Evolutionary conservation across 2,329 filamentous ascomycete genomes (phyloP).

Genomic region (Neodidymelliopsis sp.): DNA sequence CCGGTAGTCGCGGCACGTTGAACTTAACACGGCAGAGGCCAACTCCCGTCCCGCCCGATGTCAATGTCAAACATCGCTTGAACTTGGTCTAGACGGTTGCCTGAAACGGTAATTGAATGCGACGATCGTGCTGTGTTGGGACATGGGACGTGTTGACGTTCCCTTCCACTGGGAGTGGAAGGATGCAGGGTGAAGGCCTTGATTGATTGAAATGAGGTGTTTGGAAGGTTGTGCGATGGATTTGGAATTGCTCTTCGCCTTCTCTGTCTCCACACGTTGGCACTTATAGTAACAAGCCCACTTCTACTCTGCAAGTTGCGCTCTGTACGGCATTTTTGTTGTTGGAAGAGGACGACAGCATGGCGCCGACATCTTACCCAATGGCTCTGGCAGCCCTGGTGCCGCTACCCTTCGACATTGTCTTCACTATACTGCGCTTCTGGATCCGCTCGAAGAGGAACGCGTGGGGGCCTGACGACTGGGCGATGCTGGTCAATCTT

Average conservation of each 20-base stretch:
- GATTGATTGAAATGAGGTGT: conserved; percentile 6
- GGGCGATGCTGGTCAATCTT: conserved; percentile 23
- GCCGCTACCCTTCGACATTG: conserved; percentile 16
- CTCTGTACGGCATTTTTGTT: background rate
- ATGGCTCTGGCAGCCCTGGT: conserved; percentile 21
- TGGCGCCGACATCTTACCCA: conserved; percentile 21
- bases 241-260: background rate
- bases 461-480: conserved; percentile 23
- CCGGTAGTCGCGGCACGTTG: background rate
- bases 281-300: background rate
- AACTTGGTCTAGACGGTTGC: conserved; percentile 4
- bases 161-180: conserved; percentile 5
- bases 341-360: background rate
- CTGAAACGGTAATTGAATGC: background rate
- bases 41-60: conserved; percentile 10
- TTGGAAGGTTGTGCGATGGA: conserved; percentile 1
- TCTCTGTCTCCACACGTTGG: background rate
- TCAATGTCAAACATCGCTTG: conserved; percentile 15
- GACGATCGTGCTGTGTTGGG: conserved; percentile 4
- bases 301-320: background rate
- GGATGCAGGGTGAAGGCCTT: conserved; percentile 12
- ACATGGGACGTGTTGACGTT: conserved; percentile 11
- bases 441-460: conserved; percentile 22
- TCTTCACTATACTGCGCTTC: conserved; percentile 18
- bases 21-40: conserved; percentile 1